Conservation (phyloP, 192 early-diverging fungal genomes). For the Neocallimastix lanati region DNA sequence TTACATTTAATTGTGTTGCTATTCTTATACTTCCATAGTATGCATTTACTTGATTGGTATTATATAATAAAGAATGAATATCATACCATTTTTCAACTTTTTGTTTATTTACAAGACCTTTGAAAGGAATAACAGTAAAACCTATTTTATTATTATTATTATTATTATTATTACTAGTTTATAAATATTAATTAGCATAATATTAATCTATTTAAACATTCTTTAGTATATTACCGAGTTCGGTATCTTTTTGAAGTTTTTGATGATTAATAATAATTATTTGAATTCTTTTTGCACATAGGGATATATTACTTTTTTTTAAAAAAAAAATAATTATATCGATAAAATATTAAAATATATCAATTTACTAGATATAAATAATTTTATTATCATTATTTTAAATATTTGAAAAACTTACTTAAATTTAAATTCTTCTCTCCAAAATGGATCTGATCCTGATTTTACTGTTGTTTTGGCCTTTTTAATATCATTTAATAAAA, state of each 20-base stretch:
- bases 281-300: neutral
- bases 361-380: too few species aligned
- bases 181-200: too few species aligned
- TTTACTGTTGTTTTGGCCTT: neutral
- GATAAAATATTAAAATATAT: neutral
- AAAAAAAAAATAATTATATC: too few species aligned
- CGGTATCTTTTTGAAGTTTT: neutral
- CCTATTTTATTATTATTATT: neutral
- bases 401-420: neutral
- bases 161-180: too few species aligned
- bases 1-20: neutral
- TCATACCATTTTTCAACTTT: neutral
- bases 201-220: too few species aligned
- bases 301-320: neutral
- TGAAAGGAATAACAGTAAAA: neutral
- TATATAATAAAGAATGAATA: neutral
- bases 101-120: neutral
- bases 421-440: neutral
- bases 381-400: too few species aligned
- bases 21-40: neutral
- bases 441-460: neutral
- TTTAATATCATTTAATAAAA: neutral
- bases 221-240: neutral
- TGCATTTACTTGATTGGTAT: neutral
- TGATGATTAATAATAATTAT: neutral